Conservation (phyloP, 352 stramenopile species). For the Phytopythium kandeliae region DNA sequence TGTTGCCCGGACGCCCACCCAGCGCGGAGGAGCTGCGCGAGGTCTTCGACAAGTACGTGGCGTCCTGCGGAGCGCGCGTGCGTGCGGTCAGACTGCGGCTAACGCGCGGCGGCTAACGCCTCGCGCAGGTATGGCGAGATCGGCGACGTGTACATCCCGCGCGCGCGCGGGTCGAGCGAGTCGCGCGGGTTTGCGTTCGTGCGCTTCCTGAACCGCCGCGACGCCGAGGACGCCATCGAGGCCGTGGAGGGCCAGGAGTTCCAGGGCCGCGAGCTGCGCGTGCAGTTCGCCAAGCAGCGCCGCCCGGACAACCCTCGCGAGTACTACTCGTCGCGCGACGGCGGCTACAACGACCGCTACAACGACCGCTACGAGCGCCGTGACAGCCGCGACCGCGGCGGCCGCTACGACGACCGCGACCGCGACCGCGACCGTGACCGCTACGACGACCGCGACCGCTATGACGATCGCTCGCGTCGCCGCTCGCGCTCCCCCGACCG, state of each 20-base stretch:
- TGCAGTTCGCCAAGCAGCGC: constrained; percentile 76
- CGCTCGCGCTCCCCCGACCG: constrained; percentile 39
- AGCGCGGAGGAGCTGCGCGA: constrained; percentile 54
- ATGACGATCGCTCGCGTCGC: constrained; percentile 21
- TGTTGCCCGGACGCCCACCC: not conserved
- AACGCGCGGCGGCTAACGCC: too few relatives aligned
- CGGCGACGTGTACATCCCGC: constrained; percentile 81
- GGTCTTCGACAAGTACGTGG: constrained; percentile 59
- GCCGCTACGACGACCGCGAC: constrained; percentile 26
- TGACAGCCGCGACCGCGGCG: constrained; percentile 24
- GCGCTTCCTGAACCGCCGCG: constrained; percentile 81
- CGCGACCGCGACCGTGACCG: constrained; percentile 17
- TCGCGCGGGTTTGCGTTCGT: constrained; percentile 85
- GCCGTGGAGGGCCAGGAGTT: constrained; percentile 69
- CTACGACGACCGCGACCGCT: constrained; percentile 15
- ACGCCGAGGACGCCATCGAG: constrained; percentile 85
- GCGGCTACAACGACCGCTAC: constrained; percentile 22
- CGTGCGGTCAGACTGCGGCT: too few relatives aligned
- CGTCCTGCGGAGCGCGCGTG: too few relatives aligned
- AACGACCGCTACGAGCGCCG: constrained; percentile 20
- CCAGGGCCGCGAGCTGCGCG: constrained; percentile 61
- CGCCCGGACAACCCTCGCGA: constrained; percentile 71
- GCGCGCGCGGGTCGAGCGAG: constrained; percentile 68
- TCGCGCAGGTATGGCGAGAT: constrained; percentile 60
- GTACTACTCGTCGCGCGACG: constrained; percentile 46